Evolutionary conservation across 2,329 filamentous ascomycete species (phyloP), one percentile per base, ranked within the genome.

Genomic region (Macrophomina pseudophaseolina): DNA sequence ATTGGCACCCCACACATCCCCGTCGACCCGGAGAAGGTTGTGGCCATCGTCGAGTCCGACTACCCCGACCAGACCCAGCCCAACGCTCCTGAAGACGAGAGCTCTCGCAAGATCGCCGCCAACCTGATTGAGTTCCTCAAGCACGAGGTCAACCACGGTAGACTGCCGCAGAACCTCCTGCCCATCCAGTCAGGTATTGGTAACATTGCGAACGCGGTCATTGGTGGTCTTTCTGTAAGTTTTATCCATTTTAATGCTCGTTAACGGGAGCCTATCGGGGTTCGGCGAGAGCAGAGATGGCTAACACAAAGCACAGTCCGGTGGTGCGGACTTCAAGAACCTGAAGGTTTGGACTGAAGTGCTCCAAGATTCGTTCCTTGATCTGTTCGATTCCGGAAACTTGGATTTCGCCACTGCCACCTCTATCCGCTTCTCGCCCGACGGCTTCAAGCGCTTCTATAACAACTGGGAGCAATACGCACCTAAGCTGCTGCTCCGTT

Each of bases 341-440:
- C 86, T 97, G 67, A 93, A 91, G 77, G 93, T 97, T 46, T 97
- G 93, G 93, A 97, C 93, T 30, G 93, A 97, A 80, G 93, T 97
- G 56, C 88, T 97, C 66, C 93, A 97, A 82, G 93, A 97, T 78
- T 93, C 91, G 28, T 97, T 97, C 87, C 87, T 97, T 30, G 93
- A 97, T 77, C 90, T 97, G 65, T 96, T 97, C 80, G 93, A 97
- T 83, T 91, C 88, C 68, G 93, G 92, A 32, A 90, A 92, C 75
- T 86, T 97, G 23, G 92, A 96, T 81, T 97, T 95, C 74, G 93
- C 93, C 52, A 97, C 93, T 0, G 92, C 93, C 46, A 97, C 93
- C 6, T 94, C 91, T 2, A 92, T 96, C 74, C 91, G 93, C 72
- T 96, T 97, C 86, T 94, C 91, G 0, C 93, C 93, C 5, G 92